A percentile compares a stretch with the other conserved stretches of the same genome.
Evolutionary conservation across 352 stramenopile species (phyloP).

Genomic region (Phytophthora kernoviae): DNA sequence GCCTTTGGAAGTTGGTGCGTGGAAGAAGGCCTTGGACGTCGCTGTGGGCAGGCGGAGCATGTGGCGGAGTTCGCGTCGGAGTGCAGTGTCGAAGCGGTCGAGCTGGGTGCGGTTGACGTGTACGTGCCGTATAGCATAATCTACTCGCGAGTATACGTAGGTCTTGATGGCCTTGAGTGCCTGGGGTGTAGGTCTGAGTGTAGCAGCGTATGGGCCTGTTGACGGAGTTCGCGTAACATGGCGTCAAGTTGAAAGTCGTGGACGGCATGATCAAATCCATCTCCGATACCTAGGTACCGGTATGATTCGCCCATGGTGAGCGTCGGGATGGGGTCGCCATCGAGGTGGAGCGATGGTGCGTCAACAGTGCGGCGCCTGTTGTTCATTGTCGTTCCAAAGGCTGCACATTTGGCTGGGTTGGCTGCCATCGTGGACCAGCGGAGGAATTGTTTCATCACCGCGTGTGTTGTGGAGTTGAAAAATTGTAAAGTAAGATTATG

Average conservation of each 20-base stretch:
- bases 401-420: constrained; percentile 7
- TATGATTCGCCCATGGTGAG: neutral
- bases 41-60: constrained; percentile 3
- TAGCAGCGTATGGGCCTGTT: constrained; percentile 6
- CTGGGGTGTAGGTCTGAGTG: constrained; percentile 5
- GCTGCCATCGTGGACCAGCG: constrained; percentile 1
- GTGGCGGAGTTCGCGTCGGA: constrained; percentile 1
- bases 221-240: constrained; percentile 6
- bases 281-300: constrained; percentile 9
- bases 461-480: no score
- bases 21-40: constrained; percentile 15
- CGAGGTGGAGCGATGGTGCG: neutral
- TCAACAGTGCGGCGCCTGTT: constrained; percentile 1
- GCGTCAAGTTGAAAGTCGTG: constrained; percentile 6
- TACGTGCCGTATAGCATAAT: constrained; percentile 6
- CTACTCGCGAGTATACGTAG: constrained; percentile 18
- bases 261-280: constrained; percentile 12
- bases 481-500: no score
- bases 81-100: constrained; percentile 3
- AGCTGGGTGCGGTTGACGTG: constrained; percentile 4
- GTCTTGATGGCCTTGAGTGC: constrained; percentile 24
- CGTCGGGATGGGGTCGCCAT: neutral
- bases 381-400: neutral
- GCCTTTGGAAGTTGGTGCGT: constrained; percentile 6
- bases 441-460: constrained; percentile 2